phyloP scores from a whole-genome alignment of 2,329 filamentous ascomycete species.

The Fusarium oligoseptatum region DNA sequence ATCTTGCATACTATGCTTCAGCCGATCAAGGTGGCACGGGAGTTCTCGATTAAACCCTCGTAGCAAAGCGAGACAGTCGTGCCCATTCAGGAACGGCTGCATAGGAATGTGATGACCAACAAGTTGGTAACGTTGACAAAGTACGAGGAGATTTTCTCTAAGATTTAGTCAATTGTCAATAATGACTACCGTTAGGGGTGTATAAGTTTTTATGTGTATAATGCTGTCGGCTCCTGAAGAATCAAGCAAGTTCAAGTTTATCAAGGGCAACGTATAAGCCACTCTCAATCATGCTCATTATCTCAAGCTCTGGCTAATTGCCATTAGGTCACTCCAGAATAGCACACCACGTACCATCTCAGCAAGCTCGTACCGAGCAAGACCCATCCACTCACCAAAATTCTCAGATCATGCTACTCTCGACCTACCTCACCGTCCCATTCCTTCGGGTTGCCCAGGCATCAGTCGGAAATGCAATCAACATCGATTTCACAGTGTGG shows the following conservation, averaged over 20 bases:
- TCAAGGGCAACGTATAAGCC: neutral
- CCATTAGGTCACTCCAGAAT: neutral
- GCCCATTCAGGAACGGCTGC: neutral
- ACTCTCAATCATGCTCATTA: neutral
- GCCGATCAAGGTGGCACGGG: too few relatives aligned
- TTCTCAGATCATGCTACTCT: neutral
- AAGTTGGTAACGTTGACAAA: neutral
- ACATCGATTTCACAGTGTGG: neutral
- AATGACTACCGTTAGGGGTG: neutral
- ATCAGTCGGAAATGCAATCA: neutral
- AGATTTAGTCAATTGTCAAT: neutral
- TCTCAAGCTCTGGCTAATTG: neutral
- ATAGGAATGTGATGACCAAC: neutral
- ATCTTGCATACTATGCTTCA: neutral
- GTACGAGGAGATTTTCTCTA: neutral
- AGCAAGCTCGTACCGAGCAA: neutral
- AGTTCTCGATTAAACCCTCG: neutral
- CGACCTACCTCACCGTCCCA: neutral
- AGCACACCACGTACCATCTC: neutral
- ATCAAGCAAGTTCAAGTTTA: neutral
- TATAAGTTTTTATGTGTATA: neutral
- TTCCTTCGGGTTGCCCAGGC: neutral
- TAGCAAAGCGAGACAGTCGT: neutral
- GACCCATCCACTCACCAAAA: neutral
- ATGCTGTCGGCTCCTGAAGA: neutral